Evolutionary conservation across 176 grass and related monocot species (phyloP).

Genomic region (Musa acuminata): DNA sequence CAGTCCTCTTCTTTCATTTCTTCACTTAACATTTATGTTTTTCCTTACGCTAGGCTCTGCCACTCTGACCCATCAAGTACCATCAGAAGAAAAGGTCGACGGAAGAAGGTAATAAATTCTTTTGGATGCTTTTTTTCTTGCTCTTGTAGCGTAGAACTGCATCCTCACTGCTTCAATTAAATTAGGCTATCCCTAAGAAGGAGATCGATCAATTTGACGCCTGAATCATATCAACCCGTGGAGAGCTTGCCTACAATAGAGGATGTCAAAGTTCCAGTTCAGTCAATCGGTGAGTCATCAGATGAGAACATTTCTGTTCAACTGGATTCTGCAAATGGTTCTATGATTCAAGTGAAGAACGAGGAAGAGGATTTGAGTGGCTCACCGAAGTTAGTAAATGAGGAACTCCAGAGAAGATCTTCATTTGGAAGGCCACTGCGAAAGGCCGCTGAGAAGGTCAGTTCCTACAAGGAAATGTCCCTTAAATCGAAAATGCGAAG

Average conservation of each 20-base stretch:
- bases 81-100: slow-evolving; percentile 23
- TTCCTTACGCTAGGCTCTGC: slow-evolving; percentile 29
- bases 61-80: not conserved
- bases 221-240: not conserved
- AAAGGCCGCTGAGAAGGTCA: slow-evolving; percentile 34
- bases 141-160: not conserved
- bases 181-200: not conserved
- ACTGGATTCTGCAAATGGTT: not conserved
- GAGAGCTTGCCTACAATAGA: slow-evolving; percentile 28
- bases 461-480: slow-evolving; percentile 44
- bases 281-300: not conserved
- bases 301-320: not conserved
- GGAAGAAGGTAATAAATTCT: slow-evolving; percentile 31
- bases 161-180: not conserved
- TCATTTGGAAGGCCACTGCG: slow-evolving; percentile 46
- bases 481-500: slow-evolving; percentile 51
- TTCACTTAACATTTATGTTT: not conserved
- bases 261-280: slow-evolving; percentile 30
- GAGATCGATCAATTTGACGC: not conserved
- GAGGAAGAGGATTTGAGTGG: not conserved
- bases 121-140: not conserved
- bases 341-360: not conserved
- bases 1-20: not conserved
- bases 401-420: slow-evolving; percentile 23
- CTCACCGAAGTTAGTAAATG: not conserved